Conservation (phyloP, 2,329 filamentous ascomycete genomes). For the Hortaea werneckii region DNA sequence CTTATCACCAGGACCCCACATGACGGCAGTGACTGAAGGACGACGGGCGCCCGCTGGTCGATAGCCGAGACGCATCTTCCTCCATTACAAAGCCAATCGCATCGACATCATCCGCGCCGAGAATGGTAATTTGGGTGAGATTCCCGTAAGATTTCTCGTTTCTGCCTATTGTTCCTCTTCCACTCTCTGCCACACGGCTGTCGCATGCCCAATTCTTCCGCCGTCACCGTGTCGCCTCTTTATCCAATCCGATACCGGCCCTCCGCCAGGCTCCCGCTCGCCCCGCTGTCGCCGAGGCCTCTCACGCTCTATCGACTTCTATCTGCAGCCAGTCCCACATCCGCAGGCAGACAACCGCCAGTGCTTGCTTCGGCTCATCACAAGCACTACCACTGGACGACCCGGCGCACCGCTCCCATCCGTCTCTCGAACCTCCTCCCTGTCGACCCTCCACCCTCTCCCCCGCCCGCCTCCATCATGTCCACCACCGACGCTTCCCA, state of each 20-base stretch:
- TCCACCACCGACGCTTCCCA: slow-evolving; percentile 16
- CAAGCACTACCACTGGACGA: background rate
- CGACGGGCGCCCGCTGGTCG: too few species aligned
- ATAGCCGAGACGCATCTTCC: too few species aligned
- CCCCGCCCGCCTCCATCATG: slow-evolving; percentile 8
- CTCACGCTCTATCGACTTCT: too few species aligned
- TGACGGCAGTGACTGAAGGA: too few species aligned
- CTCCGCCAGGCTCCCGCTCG: background rate
- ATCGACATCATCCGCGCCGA: too few species aligned
- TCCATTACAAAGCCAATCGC: too few species aligned
- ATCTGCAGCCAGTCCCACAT: background rate
- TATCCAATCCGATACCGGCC: background rate
- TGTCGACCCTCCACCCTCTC: slow-evolving; percentile 6
- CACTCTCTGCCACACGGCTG: too few species aligned
- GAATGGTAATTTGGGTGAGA: too few species aligned
- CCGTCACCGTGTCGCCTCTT: background rate
- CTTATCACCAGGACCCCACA: too few species aligned
- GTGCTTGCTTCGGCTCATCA: background rate
- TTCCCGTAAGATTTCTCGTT: too few species aligned
- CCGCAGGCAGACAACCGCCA: background rate
- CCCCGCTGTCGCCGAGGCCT: background rate
- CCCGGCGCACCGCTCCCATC: background rate
- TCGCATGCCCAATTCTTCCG: too few species aligned
- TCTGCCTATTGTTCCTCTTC: too few species aligned
- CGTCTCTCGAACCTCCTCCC: slow-evolving; percentile 8